A percentile compares a stretch with the other conserved stretches of the same genome.
phyloP scores from a whole-genome alignment of 345 rosid species.

The Sonneratia caseolaris region DNA sequence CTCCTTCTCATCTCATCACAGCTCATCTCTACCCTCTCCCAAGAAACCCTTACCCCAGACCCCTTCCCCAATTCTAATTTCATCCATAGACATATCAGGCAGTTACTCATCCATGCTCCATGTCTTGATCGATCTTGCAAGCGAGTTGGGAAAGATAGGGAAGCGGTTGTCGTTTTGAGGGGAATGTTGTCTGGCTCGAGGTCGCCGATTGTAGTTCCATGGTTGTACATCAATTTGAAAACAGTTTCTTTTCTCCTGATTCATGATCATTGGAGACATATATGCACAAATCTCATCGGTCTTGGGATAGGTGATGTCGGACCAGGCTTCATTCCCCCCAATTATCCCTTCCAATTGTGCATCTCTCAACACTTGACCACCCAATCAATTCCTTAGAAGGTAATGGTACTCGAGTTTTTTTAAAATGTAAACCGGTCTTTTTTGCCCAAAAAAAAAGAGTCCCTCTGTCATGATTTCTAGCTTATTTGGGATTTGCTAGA shows the following conservation, averaged over 20 bases:
- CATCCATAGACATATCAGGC: not conserved
- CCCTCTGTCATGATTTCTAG: not conserved
- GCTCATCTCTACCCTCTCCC: not conserved
- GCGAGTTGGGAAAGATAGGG: not conserved
- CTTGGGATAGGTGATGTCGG: slow-evolving; percentile 39
- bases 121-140: not conserved
- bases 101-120: not conserved
- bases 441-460: not conserved
- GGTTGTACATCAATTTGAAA: not conserved
- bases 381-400: not conserved
- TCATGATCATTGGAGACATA: not conserved
- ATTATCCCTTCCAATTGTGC: slow-evolving; percentile 13
- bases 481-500: not conserved
- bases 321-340: slow-evolving; percentile 99
- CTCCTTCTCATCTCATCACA: not conserved
- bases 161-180: slow-evolving; percentile 38
- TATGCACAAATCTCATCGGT: not conserved
- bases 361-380: not conserved
- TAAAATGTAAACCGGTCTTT: not conserved
- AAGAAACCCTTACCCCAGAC: not conserved
- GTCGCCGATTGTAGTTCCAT: slow-evolving; percentile 20
- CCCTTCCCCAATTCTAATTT: too few species aligned
- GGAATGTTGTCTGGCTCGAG: slow-evolving; percentile 98
- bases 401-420: not conserved
- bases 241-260: too few species aligned